phyloP scores from a whole-genome alignment of 2,329 filamentous ascomycete genomes.

The Fusarium sacchari region DNA sequence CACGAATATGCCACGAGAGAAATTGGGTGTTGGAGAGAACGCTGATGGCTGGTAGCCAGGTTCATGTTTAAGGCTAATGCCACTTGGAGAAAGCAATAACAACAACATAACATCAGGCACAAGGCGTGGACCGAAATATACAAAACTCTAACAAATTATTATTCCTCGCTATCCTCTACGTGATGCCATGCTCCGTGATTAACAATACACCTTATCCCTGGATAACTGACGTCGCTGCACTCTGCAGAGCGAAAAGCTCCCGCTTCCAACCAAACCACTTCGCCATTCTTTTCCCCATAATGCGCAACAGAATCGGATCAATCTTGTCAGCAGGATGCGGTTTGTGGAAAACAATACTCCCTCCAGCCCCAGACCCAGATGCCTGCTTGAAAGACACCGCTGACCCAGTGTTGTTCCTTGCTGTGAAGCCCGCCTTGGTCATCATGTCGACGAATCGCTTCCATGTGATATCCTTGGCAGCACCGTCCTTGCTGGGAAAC shows the following conservation, averaged over 20 bases:
- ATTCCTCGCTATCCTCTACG: neutral
- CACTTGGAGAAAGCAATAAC: no score
- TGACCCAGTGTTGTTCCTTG: neutral
- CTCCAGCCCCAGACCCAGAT: neutral
- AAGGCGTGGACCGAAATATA: neutral
- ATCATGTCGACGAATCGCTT: neutral
- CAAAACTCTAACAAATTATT: neutral
- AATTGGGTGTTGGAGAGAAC: accelerated
- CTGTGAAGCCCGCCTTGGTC: accelerated
- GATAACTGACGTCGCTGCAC: accelerated
- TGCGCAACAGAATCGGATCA: accelerated
- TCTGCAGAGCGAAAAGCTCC: neutral
- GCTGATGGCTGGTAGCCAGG: no score
- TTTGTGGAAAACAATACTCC: neutral
- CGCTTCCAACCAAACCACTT: neutral
- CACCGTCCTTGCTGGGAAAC: accelerated
- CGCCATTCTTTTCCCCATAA: neutral
- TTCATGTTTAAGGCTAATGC: neutral
- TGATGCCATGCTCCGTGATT: neutral
- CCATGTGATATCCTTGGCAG: neutral
- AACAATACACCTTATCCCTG: accelerated
- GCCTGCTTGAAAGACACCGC: neutral
- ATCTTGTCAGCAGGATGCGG: neutral
- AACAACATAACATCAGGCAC: accelerated
- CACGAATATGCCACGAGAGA: neutral